Evolutionary conservation across 768 basidiomycete species (phyloP).

Genomic region (Exidia glandulosa): DNA sequence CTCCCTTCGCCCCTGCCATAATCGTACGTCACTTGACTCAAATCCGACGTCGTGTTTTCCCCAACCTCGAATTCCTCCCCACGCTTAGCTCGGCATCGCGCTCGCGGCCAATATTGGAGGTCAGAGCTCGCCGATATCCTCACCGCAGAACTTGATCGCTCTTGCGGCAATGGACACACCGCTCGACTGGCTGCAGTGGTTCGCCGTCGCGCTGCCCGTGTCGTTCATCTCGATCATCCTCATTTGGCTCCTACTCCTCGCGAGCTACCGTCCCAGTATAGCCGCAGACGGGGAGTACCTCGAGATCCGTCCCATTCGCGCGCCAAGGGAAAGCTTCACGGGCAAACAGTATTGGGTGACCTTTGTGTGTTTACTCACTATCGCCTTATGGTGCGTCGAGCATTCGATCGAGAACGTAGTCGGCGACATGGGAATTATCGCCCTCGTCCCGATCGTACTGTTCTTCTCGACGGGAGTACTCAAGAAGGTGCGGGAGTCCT

Average conservation of each 20-base stretch:
- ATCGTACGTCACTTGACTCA: slow-evolving; percentile 82
- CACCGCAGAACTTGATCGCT: slow-evolving; percentile 95
- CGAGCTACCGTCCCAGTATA: slow-evolving; percentile 65
- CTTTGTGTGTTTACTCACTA: slow-evolving; percentile 73
- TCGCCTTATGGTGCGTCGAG: slow-evolving; percentile 82
- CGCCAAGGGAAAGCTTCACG: slow-evolving; percentile 73
- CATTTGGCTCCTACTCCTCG: slow-evolving; percentile 85
- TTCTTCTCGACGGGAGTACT: slow-evolving; percentile 92
- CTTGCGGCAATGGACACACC: slow-evolving; percentile 75
- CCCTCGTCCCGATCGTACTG: slow-evolving; percentile 81
- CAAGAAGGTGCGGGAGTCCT: slow-evolving; percentile 76
- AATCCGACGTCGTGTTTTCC: no score
- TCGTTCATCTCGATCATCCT: slow-evolving; percentile 74
- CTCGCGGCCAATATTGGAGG: slow-evolving; percentile 98
- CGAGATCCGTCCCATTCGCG: slow-evolving; percentile 74
- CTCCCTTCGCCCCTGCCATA: slow-evolving; percentile 80
- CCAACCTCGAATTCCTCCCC: not conserved
- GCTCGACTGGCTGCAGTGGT: slow-evolving; percentile 88
- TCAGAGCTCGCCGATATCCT: slow-evolving; percentile 94
- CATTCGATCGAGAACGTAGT: slow-evolving; percentile 62
- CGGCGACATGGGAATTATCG: slow-evolving; percentile 97
- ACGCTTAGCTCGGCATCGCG: slow-evolving; percentile 82
- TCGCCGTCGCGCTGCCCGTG: slow-evolving; percentile 86
- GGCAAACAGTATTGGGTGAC: slow-evolving; percentile 84
- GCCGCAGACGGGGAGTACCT: slow-evolving; percentile 67